Evolutionary conservation across 176 grass and related monocot species (phyloP), one percentile per base, ranked within the genome.

Genomic region (Pharus latifolius): DNA sequence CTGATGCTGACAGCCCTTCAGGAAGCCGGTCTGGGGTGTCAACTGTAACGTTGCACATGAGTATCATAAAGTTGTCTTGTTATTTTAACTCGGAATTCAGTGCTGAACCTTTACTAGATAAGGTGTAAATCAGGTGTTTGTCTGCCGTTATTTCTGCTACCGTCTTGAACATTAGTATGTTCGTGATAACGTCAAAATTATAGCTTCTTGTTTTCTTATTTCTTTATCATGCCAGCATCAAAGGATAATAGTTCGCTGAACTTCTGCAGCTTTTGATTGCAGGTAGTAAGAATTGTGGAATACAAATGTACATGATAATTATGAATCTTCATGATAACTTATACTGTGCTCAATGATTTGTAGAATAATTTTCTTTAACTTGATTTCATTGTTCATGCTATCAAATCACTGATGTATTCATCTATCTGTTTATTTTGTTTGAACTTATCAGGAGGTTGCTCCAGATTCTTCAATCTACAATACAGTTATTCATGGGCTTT

Each of bases 381-480:
- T 49, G 15, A 23, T 53, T n/a, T 17, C 66, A 29, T 10, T 46
- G 44, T 51, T 32, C 10, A 18, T 65, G 38, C 24, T 60, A 28
- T 20, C 11, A 28, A 42, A 51, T 38, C 32, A 31, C 18, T 24
- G n/a, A n/a, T n/a, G n/a, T 33, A 31, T 83, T 29, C 23, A 41
- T 53, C 19, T 12, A 7, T 68, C 13, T 3, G 15, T 65, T 49
- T 23, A n/a, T 55, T 22, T 65, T 56, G 15, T 57, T 52, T 45
- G 49, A 71, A 66, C 22, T 55, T 26, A 7, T n/a, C 85, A 89
- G 77, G 61, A 65, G 75, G 64, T 85, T 22, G 51, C 74, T n/a
- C 84, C 80, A 46, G 75, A 90, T 49, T 79, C 85, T 44, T 92
- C 86, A 13, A 63, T 92, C 73, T 97, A 87, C 74, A 89, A 92